Evolutionary conservation across 306 rosid genomes (phyloP), one percentile per base, ranked within the genome.

Genomic region (Pyrus bretschneideri): DNA sequence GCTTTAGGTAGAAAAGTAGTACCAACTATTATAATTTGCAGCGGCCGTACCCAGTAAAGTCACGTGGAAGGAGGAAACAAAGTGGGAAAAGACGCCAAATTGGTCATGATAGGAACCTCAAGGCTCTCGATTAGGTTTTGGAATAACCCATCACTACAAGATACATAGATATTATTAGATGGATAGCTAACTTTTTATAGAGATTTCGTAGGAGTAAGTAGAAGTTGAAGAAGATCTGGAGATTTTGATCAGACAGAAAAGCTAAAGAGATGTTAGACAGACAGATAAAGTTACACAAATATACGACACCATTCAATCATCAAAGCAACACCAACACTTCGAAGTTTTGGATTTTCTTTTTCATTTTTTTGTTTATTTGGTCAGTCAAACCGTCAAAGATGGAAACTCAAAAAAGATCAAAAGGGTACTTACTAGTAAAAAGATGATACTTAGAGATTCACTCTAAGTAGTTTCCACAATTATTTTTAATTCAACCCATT

Each of bases 41-140:
- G 75, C 5, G 29, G 49, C 70, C 69, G 51, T 66, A 66, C 92
- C 73, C 62, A 77, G 46, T 30, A 63, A 86, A 80, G 87, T 88
- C 96, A 87, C 97, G 97, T 88, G 96, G 88, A 87, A 71, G 64
- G 4, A 57, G 75, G 61, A 78, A 65, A 66, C 80, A 83, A 83
- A 64, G 42, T 60, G 69, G 21, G 33, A 64, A 64, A 64, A 31
- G 22, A 31, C 85, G 82, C 85, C 86, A 85, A 82, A 10, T 19
- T 83, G 57, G 83, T 88, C 90, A 82, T 89, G 51, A 88, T 86
- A 78, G 25, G 46, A 69, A 40, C 89, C 89, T 70, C 87, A 78
- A 76, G 63, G 59, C 82, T 86, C 49, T 64, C 45, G 29, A 64
- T 64, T 64, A 18, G 69, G 45, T 30, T 64, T 63, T 71, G 75